Percentiles rank a stretch among this genome's conserved stretches.
Conservation (phyloP, 108 stramenopile genomes). For the Nitzschia inconspicua region DNA sequence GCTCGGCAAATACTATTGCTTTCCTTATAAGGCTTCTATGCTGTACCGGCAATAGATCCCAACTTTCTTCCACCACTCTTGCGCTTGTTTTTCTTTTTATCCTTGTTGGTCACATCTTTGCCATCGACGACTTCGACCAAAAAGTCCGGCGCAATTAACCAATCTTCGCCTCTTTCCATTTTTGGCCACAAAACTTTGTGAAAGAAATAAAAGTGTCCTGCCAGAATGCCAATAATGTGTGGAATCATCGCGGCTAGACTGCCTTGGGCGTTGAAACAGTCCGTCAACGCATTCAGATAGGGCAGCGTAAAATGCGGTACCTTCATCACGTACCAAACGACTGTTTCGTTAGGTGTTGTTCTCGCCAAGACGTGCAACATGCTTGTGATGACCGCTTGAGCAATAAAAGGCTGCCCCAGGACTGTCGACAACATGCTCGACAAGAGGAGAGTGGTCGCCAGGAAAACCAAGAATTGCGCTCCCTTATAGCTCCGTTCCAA, state of each 20-base stretch:
- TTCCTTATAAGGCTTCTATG: no score
- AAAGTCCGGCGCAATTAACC: conserved; percentile 76
- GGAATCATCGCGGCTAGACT: conserved; percentile 63
- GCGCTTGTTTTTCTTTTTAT: conserved; percentile 66
- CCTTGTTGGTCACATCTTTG: conserved; percentile 53
- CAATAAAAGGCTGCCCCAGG: conserved; percentile 81
- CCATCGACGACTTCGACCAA: conserved; percentile 53
- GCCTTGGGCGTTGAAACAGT: conserved; percentile 79
- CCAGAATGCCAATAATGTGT: conserved; percentile 84
- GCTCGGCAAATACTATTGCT: no score
- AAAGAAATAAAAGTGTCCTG: conserved; percentile 84
- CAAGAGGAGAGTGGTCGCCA: conserved; percentile 58
- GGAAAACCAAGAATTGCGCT: conserved; percentile 72
- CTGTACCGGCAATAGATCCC: no score
- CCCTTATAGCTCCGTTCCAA: conserved; percentile 84
- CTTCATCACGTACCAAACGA: conserved; percentile 84
- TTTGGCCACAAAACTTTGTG: conserved; percentile 84
- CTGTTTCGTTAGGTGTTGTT: conserved; percentile 77
- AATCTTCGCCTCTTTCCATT: conserved; percentile 82
- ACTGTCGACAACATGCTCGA: conserved; percentile 55
- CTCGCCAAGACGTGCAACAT: conserved; percentile 89
- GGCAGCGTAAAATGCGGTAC: conserved; percentile 89
- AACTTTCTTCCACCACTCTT: conserved; percentile 80
- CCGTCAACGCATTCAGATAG: conserved; percentile 77
- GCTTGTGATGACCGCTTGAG: conserved; percentile 69